Evolutionary conservation across 2,329 filamentous ascomycete genomes (phyloP).

Genomic region (Xylogone sp.): DNA sequence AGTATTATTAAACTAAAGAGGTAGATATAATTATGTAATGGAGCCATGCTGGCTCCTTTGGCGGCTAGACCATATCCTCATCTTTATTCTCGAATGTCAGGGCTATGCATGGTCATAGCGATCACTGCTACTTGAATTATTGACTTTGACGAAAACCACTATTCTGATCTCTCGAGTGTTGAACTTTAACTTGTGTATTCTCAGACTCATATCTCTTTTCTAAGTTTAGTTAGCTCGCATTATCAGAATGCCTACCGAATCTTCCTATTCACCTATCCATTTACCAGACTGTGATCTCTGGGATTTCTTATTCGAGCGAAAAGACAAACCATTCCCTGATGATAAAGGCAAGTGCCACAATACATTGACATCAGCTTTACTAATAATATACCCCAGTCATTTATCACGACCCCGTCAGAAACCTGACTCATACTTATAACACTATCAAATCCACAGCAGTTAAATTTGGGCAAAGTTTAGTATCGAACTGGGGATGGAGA

Average conservation of each 20-base stretch:
- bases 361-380: background rate
- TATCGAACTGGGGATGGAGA: constrained; percentile 67
- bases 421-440: constrained; percentile 61
- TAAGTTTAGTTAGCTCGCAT: too few relatives aligned
- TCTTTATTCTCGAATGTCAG: too few relatives aligned
- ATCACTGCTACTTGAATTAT: too few relatives aligned
- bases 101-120: too few relatives aligned
- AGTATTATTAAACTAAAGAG: too few relatives aligned
- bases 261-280: constrained; percentile 35
- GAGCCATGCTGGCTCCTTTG: too few relatives aligned
- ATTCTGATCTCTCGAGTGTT: too few relatives aligned
- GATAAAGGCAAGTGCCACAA: constrained; percentile 65
- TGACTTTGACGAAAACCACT: too few relatives aligned
- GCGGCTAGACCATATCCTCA: too few relatives aligned
- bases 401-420: constrained; percentile 68
- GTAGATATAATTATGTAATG: too few relatives aligned
- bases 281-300: constrained; percentile 76
- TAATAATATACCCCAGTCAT: constrained; percentile 50
- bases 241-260: background rate
- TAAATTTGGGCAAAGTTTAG: constrained; percentile 74
- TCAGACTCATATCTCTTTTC: too few relatives aligned
- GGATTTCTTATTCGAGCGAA: constrained; percentile 69
- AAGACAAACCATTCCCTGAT: constrained; percentile 60
- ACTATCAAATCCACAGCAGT: constrained; percentile 59
- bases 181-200: too few relatives aligned